Base-by-base conservation (phyloP, 257 asterid genomes). In the Scutellaria galericulata region DNA sequence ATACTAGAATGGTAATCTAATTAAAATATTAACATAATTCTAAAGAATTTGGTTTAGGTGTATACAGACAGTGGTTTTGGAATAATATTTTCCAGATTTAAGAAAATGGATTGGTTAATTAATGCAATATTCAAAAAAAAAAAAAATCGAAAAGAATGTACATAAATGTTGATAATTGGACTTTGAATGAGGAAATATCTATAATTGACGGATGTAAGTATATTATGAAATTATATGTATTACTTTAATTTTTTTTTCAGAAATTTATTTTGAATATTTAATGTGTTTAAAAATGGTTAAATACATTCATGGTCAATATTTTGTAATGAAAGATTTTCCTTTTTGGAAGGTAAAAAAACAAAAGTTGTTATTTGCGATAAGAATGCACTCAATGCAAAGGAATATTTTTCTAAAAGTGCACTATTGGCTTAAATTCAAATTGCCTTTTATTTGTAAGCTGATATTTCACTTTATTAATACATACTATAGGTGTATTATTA, bases 341-440 rank as follows among this genome's bases (percentile, higher is more conserved):
- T 59, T 75, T 59, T 59, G 56, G 39, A 44, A 71, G 47, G 64
- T 5, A 64, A 71, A 47, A 31, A 31, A 31, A 31, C 2, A 55
- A 22, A 56, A 66, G 53, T 27, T 27, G 47, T 51, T 41, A 18
- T 64, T 56, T 2, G 64, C 46, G 81, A 77, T 70, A 55, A 64
- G 73, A 64, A 77, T 44, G 77, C 62, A 70, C 11, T 64, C 46
- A 70, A 60, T 75, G 42, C 54, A 55, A 39, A 59, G 9, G 27
- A 13, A 54, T 22, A 20, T n/a, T 57, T 56, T 27, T 37, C 45
- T 57, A n/a, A 9, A 65, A 35, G 46, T 54, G 27, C 7, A 22
- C n/a, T 37, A n/a, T 63, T 7, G 50, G n/a, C 67, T 63, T 51
- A 18, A 63, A 14, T 74, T 46, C 9, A 5, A 18, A 0, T n/a